Percentiles rank a stretch among this genome's conserved stretches.
Evolutionary conservation across 768 basidiomycete species (phyloP).

Genomic region (Boletus subcaerulescens): DNA sequence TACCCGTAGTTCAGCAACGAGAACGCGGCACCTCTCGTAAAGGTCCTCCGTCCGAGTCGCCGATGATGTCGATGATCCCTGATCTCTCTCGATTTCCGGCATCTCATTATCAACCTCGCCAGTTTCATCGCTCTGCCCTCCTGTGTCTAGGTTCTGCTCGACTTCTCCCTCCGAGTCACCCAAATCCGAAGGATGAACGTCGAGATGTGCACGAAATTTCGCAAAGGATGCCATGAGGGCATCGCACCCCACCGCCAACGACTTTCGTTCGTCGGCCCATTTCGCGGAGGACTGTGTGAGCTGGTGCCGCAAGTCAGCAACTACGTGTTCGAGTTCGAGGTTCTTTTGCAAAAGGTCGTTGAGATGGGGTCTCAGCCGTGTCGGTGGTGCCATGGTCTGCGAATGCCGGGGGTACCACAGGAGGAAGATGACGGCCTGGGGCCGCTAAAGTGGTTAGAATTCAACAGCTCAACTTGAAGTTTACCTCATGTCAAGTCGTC

Average conservation of each 20-base stretch:
- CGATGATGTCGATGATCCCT: neutral
- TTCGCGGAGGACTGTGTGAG: slow-evolving; percentile 28
- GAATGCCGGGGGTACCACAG: neutral
- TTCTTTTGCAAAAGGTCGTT: slow-evolving; percentile 28
- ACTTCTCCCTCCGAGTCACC: slow-evolving; percentile 25
- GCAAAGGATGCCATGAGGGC: slow-evolving; percentile 31
- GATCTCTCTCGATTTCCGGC: slow-evolving; percentile 10
- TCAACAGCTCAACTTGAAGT: too few relatives aligned
- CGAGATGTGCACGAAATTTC: slow-evolving; percentile 26
- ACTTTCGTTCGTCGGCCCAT: slow-evolving; percentile 30
- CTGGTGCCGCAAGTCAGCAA: slow-evolving; percentile 27
- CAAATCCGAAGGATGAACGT: slow-evolving; percentile 20
- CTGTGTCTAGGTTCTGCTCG: slow-evolving; percentile 20
- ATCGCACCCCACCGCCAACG: slow-evolving; percentile 20
- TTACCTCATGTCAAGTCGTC: neutral
- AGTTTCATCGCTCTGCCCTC: slow-evolving; percentile 13
- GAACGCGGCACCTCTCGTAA: slow-evolving; percentile 16
- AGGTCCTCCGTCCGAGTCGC: neutral
- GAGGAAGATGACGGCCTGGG: neutral
- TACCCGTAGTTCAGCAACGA: slow-evolving; percentile 15
- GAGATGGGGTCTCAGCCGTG: slow-evolving; percentile 25
- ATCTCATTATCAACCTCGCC: slow-evolving; percentile 9
- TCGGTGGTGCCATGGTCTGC: slow-evolving; percentile 25
- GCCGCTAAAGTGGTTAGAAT: neutral
- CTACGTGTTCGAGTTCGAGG: slow-evolving; percentile 27